Conservation (phyloP, 352 stramenopile genomes). For the Phytophthora multivora region DNA sequence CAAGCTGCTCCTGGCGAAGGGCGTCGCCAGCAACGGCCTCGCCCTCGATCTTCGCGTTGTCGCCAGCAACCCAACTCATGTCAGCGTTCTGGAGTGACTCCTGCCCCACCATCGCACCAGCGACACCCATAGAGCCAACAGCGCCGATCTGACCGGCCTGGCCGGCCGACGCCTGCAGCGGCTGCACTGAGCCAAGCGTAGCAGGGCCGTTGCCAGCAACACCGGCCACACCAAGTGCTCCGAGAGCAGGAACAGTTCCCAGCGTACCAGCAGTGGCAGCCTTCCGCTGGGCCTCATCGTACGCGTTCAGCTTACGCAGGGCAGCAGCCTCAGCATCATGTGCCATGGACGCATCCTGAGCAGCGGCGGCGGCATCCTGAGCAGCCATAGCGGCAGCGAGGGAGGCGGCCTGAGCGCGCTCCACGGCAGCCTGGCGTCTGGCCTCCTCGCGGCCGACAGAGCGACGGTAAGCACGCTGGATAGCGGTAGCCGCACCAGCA, state of each 20-base stretch:
- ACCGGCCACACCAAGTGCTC: constrained; percentile 54
- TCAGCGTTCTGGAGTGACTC: constrained; percentile 85
- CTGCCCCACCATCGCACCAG: constrained; percentile 73
- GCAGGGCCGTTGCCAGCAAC: constrained; percentile 55
- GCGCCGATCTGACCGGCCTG: constrained; percentile 80
- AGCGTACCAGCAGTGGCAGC: constrained; percentile 51
- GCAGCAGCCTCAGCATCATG: constrained; percentile 80
- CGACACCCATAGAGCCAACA: constrained; percentile 75
- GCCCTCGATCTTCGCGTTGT: constrained; percentile 81
- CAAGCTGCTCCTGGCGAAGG: constrained; percentile 80
- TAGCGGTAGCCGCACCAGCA: constrained; percentile 54
- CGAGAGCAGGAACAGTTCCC: constrained; percentile 62
- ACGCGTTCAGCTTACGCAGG: constrained; percentile 67
- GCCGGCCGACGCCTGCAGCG: constrained; percentile 59
- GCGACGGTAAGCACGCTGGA: constrained; percentile 76
- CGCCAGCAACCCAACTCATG: constrained; percentile 84
- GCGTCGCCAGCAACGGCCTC: constrained; percentile 77
- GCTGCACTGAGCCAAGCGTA: constrained; percentile 74
- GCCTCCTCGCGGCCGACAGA: constrained; percentile 73
- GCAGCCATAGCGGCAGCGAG: constrained; percentile 75
- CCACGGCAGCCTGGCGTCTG: constrained; percentile 66
- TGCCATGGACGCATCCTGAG: constrained; percentile 70
- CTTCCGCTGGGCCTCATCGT: constrained; percentile 60
- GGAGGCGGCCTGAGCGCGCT: constrained; percentile 71
- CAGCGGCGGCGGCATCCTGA: constrained; percentile 74